Conservation (phyloP, 768 basidiomycete genomes). For the Trametes villosa region DNA sequence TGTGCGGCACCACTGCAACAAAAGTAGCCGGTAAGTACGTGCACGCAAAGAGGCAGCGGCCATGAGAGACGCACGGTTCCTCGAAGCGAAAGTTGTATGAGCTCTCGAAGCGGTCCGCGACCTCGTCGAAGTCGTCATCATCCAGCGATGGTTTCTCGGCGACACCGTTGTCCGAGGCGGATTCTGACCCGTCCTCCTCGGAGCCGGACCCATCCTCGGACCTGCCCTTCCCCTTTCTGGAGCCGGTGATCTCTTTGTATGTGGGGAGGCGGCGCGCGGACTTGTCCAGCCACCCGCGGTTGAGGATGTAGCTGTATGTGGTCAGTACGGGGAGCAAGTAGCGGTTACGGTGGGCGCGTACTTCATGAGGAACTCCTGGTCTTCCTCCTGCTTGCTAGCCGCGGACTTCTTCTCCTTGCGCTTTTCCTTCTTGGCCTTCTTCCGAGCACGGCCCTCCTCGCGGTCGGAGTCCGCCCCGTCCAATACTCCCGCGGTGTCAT, state of each 20-base stretch:
- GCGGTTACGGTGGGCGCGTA: constrained; percentile 42
- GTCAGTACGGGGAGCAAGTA: not conserved
- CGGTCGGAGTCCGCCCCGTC: constrained; percentile 35
- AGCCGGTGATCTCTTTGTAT: constrained; percentile 73
- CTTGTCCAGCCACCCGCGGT: constrained; percentile 96
- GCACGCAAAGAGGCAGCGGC: not conserved
- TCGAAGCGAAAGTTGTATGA: constrained; percentile 98
- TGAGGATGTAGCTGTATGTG: constrained; percentile 82
- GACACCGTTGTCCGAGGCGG: constrained; percentile 15
- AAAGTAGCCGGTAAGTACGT: constrained; percentile 10
- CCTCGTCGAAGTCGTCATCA: constrained; percentile 85
- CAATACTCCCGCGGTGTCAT: constrained; percentile 22
- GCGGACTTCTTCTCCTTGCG: constrained; percentile 30
- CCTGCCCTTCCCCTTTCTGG: constrained; percentile 30
- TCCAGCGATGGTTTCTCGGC: constrained; percentile 45
- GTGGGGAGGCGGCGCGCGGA: constrained; percentile 77
- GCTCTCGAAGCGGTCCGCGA: constrained; percentile 91
- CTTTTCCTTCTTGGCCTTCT: constrained; percentile 35
- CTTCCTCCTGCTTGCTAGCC: constrained; percentile 57
- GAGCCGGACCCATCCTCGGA: constrained; percentile 24
- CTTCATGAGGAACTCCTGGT: constrained; percentile 92
- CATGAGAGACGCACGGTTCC: constrained; percentile 70
- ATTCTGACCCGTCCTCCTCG: constrained; percentile 23
- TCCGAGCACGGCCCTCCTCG: constrained; percentile 30
- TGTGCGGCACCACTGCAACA: constrained; percentile 61